Conservation (phyloP, 2,329 filamentous ascomycete genomes). For the Plectosphaerella cucumerina region DNA sequence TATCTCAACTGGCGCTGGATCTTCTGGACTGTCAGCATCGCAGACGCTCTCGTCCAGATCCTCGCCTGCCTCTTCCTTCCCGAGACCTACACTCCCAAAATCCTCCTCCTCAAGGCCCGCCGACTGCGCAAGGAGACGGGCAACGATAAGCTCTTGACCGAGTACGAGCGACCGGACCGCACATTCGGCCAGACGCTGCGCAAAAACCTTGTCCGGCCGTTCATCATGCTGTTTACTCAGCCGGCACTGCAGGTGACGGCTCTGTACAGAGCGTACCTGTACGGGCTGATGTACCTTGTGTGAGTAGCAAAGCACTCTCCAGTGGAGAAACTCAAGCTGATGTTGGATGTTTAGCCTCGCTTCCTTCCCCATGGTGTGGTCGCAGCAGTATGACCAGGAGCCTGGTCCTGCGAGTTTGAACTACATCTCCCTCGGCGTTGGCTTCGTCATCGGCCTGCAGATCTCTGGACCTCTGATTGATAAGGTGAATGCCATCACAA, state of each 20-base stretch:
- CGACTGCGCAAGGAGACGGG: slow-evolving; percentile 22
- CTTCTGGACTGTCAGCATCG: slow-evolving; percentile 36
- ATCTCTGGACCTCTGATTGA: slow-evolving; percentile 40
- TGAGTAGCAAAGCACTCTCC: slow-evolving; percentile 10
- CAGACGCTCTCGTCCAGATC: slow-evolving; percentile 26
- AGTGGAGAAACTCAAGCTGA: background rate
- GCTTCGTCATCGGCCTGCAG: slow-evolving; percentile 49
- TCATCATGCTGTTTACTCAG: slow-evolving; percentile 44
- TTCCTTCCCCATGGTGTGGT: slow-evolving; percentile 47
- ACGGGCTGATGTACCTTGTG: slow-evolving; percentile 51
- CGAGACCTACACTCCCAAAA: slow-evolving; percentile 33
- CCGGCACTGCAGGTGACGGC: slow-evolving; percentile 47
- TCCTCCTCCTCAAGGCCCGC: slow-evolving; percentile 21
- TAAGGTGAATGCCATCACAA: slow-evolving; percentile 14
- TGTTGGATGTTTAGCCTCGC: slow-evolving; percentile 30
- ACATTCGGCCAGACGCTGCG: slow-evolving; percentile 18
- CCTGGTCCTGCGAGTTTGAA: slow-evolving; percentile 43
- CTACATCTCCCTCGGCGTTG: slow-evolving; percentile 48
- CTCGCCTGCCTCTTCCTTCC: slow-evolving; percentile 30
- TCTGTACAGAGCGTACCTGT: slow-evolving; percentile 44
- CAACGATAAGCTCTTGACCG: slow-evolving; percentile 20
- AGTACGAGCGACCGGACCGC: slow-evolving; percentile 20
- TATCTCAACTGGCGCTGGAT: slow-evolving; percentile 38
- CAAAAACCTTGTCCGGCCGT: slow-evolving; percentile 36
- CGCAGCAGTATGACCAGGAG: slow-evolving; percentile 40